These are phyloP conservation scores for Citrus medica DNA, from an alignment of 345 rosid species.

Conservation along the genomic window DNA sequence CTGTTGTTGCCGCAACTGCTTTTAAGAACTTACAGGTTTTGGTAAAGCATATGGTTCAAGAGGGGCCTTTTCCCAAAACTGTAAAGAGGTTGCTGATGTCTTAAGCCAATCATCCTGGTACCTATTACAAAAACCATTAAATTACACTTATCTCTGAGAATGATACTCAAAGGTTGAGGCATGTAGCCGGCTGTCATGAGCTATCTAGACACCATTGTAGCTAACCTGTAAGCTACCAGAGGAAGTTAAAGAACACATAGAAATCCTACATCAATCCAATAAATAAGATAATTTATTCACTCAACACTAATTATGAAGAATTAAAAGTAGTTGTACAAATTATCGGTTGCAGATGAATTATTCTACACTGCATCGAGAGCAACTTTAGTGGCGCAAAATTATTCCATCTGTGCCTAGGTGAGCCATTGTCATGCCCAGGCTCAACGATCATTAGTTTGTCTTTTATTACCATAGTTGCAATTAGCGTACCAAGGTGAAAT, in stretches of 20 bases:
- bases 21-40: conserved; percentile 62
- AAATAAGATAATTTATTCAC: not conserved
- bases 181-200: not conserved
- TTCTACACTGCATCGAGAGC: not conserved
- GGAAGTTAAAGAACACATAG: not conserved
- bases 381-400: not conserved
- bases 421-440: not conserved
- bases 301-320: not conserved
- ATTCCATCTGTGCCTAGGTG: not conserved
- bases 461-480: not conserved
- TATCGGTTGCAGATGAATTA: not conserved
- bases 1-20: not conserved
- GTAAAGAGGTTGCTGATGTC: conserved; percentile 75
- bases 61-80: conserved; percentile 98
- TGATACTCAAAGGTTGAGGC: not conserved
- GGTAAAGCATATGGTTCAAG: conserved; percentile 87
- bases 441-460: not conserved
- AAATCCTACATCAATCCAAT: not conserved
- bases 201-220: not conserved
- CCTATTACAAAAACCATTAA: conserved; percentile 36
- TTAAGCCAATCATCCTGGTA: conserved; percentile 99
- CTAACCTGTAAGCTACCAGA: not conserved
- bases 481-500: not conserved
- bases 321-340: not conserved
- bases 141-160: not conserved